Evolutionary conservation across 768 basidiomycete species (phyloP), one percentile per base, ranked within the genome.

Genomic region (Boletus vinaceobasis): DNA sequence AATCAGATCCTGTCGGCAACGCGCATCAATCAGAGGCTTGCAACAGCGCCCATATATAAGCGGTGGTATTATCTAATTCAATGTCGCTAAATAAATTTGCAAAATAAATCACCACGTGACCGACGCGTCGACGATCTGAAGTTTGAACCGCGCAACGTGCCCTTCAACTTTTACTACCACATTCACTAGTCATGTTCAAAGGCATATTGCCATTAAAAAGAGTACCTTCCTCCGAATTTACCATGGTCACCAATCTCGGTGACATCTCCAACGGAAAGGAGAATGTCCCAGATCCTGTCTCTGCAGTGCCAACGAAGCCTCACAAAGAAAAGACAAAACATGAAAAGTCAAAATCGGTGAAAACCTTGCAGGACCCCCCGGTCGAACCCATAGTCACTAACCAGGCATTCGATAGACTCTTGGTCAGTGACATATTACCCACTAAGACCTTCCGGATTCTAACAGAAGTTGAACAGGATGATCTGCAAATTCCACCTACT

Each of bases 401-500:
- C 60, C 75, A 81, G 53, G 93, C 86, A 0, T 96, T 96, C 58
- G 90, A 92, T 67, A 83, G 79, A 64, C 78, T 96, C 50, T 72
- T 96, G 65, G 93, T 92, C 65, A 67, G 87, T 71, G 35, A 29
- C 42, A 9, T 4, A n/a, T n/a, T n/a, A 6, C 33, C 31, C 13
- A 1, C 4, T 5, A 23, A 9, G 32, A 2, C 10, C 11, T 23
- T 17, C 17, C 14, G 17, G 5, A 26, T 46, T 50, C 48, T 55
- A 35, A 58, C 53, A 42, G 52, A 36, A 15, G 46, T 11, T 50
- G 51, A 39, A 54, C 53, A 94, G 92, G 90, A 95, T 68, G 90
- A 93, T 55, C 83, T 95, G 48, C 92, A 95, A 72, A 92, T 95
- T 21, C 93, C 93, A 4, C 73, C 81, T 7, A 83, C 82, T 3